Evolutionary conservation across 257 asterid genomes (phyloP).

Genomic region (Apocynum venetum): DNA sequence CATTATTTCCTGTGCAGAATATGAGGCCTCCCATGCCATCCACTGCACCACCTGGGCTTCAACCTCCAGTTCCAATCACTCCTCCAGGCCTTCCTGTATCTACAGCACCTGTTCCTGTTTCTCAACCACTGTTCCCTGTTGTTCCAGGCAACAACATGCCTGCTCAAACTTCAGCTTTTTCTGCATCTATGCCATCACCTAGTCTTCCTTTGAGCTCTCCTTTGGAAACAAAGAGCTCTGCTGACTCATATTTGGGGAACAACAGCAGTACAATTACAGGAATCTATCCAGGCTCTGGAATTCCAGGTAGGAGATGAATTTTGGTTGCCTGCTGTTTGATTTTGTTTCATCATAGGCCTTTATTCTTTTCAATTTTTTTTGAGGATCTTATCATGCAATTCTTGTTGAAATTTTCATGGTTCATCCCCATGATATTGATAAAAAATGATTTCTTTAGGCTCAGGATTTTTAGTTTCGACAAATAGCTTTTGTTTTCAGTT

Average conservation of each 20-base stretch:
- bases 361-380: neutral
- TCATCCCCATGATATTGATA: neutral
- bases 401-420: neutral
- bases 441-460: neutral
- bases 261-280: constrained; percentile 26
- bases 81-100: constrained; percentile 69
- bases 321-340: constrained; percentile 6
- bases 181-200: constrained; percentile 42
- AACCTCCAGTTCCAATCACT: constrained; percentile 41
- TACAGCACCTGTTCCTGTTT: constrained; percentile 42
- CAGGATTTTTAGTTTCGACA: neutral
- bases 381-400: neutral
- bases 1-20: constrained; percentile 83
- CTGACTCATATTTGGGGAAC: constrained; percentile 35
- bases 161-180: constrained; percentile 51
- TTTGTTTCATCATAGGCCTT: neutral
- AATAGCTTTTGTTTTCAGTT: neutral
- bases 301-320: constrained; percentile 41
- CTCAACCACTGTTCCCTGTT: constrained; percentile 84
- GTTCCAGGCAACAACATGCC: constrained; percentile 43
- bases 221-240: constrained; percentile 32
- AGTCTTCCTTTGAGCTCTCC: constrained; percentile 38
- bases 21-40: constrained; percentile 50
- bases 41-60: constrained; percentile 42
- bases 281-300: constrained; percentile 40